A percentile compares a stretch with the other conserved stretches of the same genome.
Conservation (phyloP, 164 flowering plant species). For the Magnolia officinalis region DNA sequence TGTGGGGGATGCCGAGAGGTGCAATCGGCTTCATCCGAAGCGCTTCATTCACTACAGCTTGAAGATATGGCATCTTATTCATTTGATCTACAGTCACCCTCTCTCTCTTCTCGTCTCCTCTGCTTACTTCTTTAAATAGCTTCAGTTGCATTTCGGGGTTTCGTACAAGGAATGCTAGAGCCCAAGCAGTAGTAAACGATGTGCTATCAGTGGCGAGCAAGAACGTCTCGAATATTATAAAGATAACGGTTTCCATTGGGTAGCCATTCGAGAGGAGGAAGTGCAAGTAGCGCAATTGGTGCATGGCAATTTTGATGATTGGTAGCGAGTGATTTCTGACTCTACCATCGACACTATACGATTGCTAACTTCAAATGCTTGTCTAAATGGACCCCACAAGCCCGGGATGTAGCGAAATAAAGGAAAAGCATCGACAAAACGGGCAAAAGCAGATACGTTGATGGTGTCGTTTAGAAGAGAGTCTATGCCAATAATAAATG, state of each 20-base stretch:
- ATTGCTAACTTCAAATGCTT: slow-evolving; percentile 4
- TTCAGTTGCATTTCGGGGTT: slow-evolving; percentile 8
- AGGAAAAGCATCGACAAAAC: slow-evolving; percentile 9
- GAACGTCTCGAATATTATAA: slow-evolving; percentile 15
- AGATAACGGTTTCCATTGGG: slow-evolving; percentile 1
- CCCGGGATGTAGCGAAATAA: slow-evolving; percentile 12
- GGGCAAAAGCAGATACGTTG: not conserved
- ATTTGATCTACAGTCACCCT: slow-evolving; percentile 2
- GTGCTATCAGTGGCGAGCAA: slow-evolving; percentile 18
- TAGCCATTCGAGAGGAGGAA: slow-evolving; percentile 16
- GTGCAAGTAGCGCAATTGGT: slow-evolving; percentile 9
- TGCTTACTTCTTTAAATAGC: slow-evolving; percentile 7
- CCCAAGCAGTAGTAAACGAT: slow-evolving; percentile 15
- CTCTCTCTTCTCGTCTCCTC: not conserved
- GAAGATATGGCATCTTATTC: slow-evolving; percentile 13
- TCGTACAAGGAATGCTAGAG: slow-evolving; percentile 13
- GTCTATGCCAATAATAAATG: slow-evolving; percentile 5
- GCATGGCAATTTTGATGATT: not conserved
- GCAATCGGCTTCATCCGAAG: slow-evolving; percentile 14
- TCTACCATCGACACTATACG: slow-evolving; percentile 7
- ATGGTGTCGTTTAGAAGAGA: slow-evolving; percentile 2
- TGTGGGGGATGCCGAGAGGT: slow-evolving; percentile 12
- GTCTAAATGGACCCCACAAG: not conserved
- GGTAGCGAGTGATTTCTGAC: not conserved
- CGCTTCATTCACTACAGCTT: slow-evolving; percentile 17